Percentiles rank a stretch among this genome's conserved stretches.
Conservation (phyloP, 2,329 filamentous ascomycete species). For the Aspergillus sp. region DNA sequence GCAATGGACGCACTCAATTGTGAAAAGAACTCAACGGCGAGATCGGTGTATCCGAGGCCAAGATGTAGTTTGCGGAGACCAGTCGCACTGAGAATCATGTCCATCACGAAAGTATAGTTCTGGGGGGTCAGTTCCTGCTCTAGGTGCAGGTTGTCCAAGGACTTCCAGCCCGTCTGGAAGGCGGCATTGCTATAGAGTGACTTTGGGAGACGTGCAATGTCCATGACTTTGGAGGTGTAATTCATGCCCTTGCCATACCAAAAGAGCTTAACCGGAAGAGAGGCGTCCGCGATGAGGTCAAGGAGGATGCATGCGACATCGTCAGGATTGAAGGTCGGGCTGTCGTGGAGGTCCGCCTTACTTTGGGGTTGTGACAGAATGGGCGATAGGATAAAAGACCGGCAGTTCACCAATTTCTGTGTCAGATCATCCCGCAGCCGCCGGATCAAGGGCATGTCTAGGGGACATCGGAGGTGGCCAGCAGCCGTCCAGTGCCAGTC, state of each 20-base stretch:
- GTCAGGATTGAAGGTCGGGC: conserved; percentile 10
- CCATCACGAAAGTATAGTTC: conserved; percentile 15
- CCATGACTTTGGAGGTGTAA: conserved; percentile 13
- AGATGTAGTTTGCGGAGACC: conserved; percentile 15
- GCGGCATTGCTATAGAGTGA: conserved; percentile 6
- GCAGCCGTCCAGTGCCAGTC: conserved; percentile 13
- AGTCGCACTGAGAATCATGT: conserved; percentile 10
- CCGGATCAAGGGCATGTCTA: conserved; percentile 9
- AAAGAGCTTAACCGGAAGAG: conserved; percentile 13
- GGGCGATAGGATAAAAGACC: conserved; percentile 17
- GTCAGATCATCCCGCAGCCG: conserved; percentile 12
- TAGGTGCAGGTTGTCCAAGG: conserved; percentile 15
- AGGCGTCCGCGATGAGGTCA: conserved; percentile 12
- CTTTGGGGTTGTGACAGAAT: not conserved
- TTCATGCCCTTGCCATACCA: conserved; percentile 18
- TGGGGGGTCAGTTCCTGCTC: conserved; percentile 14
- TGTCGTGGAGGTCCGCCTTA: not conserved
- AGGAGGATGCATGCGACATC: conserved; percentile 12
- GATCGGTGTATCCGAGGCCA: conserved; percentile 8
- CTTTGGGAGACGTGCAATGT: conserved; percentile 13
- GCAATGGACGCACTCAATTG: conserved; percentile 3
- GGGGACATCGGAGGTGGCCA: conserved; percentile 9
- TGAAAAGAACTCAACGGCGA: conserved; percentile 16
- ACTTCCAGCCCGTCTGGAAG: conserved; percentile 8
- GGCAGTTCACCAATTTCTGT: conserved; percentile 7